A percentile compares a stretch with the other conserved stretches of the same genome.
phyloP scores from a whole-genome alignment of 2,329 filamentous ascomycete species.

The Cercospora zeina region DNA sequence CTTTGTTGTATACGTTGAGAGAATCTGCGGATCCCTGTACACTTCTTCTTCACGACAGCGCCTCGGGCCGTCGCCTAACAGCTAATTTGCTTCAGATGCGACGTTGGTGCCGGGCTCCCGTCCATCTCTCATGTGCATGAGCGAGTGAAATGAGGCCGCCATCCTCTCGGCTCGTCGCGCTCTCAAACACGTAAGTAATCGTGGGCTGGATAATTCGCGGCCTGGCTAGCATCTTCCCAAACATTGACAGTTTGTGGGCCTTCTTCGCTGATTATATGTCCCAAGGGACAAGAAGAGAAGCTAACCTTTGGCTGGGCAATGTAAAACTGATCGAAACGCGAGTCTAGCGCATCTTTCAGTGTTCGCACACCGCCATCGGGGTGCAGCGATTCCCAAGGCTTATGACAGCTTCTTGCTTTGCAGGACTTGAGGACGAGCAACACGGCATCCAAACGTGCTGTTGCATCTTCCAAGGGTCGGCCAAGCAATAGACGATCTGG shows the following conservation, averaged over 20 bases:
- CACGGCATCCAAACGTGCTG: slow-evolving; percentile 38
- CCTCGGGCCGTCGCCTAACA: background rate
- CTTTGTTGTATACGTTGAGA: background rate
- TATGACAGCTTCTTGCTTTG: slow-evolving; percentile 34
- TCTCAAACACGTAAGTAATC: background rate
- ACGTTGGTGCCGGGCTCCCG: background rate
- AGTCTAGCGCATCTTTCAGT: slow-evolving; percentile 34
- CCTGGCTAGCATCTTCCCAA: slow-evolving; percentile 21
- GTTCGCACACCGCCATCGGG: slow-evolving; percentile 34
- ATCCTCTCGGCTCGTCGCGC: slow-evolving; percentile 11
- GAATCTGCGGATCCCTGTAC: background rate
- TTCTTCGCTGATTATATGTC: slow-evolving; percentile 59
- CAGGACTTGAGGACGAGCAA: slow-evolving; percentile 41
- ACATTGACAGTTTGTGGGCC: slow-evolving; percentile 46
- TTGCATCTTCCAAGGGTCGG: slow-evolving; percentile 28
- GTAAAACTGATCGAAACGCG: slow-evolving; percentile 39
- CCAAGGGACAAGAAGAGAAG: slow-evolving; percentile 57
- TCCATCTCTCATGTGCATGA: background rate
- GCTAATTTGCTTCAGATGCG: background rate
- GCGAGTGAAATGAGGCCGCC: slow-evolving; percentile 7
- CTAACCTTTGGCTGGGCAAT: slow-evolving; percentile 47
- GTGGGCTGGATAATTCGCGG: background rate
- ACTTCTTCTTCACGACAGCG: background rate
- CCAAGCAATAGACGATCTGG: slow-evolving; percentile 26
- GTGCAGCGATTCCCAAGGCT: slow-evolving; percentile 40